These are phyloP conservation scores for Chaetothyriales sp. DNA, from an alignment of 2,329 filamentous ascomycete species.

Conservation along the genomic window DNA sequence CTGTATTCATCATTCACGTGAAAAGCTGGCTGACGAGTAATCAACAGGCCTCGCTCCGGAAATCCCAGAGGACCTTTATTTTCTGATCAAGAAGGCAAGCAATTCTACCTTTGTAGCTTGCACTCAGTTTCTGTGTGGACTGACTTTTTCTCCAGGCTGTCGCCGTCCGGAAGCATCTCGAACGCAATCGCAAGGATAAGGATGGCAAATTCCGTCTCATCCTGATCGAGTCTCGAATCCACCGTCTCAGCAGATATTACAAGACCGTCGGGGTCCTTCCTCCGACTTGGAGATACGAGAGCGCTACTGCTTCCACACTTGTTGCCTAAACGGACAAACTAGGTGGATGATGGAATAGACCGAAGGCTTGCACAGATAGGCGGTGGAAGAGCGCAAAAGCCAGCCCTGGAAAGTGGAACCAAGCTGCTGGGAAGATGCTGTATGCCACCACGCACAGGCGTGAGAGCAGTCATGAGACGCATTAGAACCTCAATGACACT, in stretches of 20 bases:
- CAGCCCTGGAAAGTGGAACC: background rate
- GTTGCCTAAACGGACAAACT: slow-evolving; percentile 51
- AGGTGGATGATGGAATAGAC: background rate
- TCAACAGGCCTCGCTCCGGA: slow-evolving; percentile 92
- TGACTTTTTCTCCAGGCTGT: slow-evolving; percentile 49
- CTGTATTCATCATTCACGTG: background rate
- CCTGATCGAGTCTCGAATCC: slow-evolving; percentile 99
- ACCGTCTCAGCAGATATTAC: slow-evolving; percentile 99
- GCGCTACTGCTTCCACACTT: slow-evolving; percentile 83
- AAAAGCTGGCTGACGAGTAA: slow-evolving; percentile 81
- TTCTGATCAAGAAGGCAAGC: slow-evolving; percentile 98
- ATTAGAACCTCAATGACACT: no score
- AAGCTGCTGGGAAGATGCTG: background rate
- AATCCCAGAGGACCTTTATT: slow-evolving; percentile 98
- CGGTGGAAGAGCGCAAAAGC: background rate
- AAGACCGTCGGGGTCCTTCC: slow-evolving; percentile 76
- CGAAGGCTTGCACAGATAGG: background rate
- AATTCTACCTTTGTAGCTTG: background rate
- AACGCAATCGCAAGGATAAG: slow-evolving; percentile 99
- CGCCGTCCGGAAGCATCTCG: slow-evolving; percentile 98
- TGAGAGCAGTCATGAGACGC: no score
- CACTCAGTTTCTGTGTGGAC: background rate
- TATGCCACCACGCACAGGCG: background rate
- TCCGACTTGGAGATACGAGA: slow-evolving; percentile 98
- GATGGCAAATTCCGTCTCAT: slow-evolving; percentile 99